These are phyloP conservation scores for Hypoxylon sp. DNA, from an alignment of 2,329 filamentous ascomycete species.

Conservation along the genomic window DNA sequence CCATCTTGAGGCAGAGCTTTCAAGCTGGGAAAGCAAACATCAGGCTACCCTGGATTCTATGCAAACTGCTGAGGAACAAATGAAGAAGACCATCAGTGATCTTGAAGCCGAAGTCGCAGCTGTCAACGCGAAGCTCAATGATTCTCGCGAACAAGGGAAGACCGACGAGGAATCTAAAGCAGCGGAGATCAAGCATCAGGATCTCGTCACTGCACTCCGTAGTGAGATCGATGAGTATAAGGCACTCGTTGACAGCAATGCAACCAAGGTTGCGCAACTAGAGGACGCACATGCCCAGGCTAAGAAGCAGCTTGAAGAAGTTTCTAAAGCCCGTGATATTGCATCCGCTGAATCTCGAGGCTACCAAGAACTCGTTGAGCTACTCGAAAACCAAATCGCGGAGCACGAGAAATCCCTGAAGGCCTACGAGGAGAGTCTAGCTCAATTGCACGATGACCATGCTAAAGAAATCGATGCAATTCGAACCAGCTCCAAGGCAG, in stretches of 20 bases:
- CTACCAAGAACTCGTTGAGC: constrained; percentile 64
- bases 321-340: constrained; percentile 71
- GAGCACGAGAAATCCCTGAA: constrained; percentile 72
- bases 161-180: constrained; percentile 64
- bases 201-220: constrained; percentile 74
- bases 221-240: constrained; percentile 87
- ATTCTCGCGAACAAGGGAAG: constrained; percentile 60
- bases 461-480: constrained; percentile 66
- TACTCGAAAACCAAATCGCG: constrained; percentile 71
- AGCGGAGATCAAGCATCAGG: constrained; percentile 69
- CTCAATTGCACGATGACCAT: constrained; percentile 65
- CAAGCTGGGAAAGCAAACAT: constrained; percentile 83
- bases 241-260: constrained; percentile 77
- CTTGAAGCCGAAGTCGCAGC: constrained; percentile 74
- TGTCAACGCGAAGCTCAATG: constrained; percentile 67
- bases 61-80: constrained; percentile 78
- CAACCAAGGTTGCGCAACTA: constrained; percentile 78
- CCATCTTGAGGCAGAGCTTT: constrained; percentile 79
- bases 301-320: constrained; percentile 76
- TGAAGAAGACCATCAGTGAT: constrained; percentile 79
- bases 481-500: constrained; percentile 64
- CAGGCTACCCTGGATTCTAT: constrained; percentile 77
- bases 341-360: constrained; percentile 61
- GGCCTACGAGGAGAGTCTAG: constrained; percentile 66
- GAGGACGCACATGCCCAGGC: constrained; percentile 79